Conservation (phyloP, 768 basidiomycete species). For the Phlebiopsis gigantea region DNA sequence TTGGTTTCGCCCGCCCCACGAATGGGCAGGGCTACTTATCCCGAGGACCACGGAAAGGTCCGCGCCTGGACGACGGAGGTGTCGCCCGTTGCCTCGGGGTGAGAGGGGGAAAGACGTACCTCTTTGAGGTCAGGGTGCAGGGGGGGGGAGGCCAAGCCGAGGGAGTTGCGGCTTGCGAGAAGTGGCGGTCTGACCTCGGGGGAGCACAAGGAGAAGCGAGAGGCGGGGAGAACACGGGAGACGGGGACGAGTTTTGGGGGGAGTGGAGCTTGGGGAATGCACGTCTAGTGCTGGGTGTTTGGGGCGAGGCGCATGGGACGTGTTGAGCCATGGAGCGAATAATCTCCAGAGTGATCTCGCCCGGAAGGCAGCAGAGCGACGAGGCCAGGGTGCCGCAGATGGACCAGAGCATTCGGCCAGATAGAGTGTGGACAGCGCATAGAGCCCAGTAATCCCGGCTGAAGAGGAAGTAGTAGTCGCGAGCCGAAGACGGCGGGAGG, state of each 20-base stretch:
- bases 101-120: background rate
- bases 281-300: background rate
- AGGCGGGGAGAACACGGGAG: background rate
- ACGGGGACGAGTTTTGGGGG: background rate
- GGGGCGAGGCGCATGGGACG: background rate
- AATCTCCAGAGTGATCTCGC: no score
- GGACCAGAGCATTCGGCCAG: no score
- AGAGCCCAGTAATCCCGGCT: no score
- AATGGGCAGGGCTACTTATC: conserved; percentile 7
- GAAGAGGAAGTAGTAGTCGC: no score
- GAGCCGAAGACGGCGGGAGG: no score
- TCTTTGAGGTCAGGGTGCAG: background rate
- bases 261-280: background rate
- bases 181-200: background rate
- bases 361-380: no score
- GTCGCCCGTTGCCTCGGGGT: conserved; percentile 1
- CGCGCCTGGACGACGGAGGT: background rate
- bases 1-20: background rate
- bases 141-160: background rate
- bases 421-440: no score
- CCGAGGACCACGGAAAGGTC: conserved; percentile 11
- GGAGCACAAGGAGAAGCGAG: background rate
- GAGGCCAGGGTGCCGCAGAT: no score
- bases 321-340: no score
- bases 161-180: background rate